Percentiles rank a stretch among this genome's conserved stretches.
Evolutionary conservation across 129 eudicot species (phyloP).

Genomic region (Flaveria brownii): DNA sequence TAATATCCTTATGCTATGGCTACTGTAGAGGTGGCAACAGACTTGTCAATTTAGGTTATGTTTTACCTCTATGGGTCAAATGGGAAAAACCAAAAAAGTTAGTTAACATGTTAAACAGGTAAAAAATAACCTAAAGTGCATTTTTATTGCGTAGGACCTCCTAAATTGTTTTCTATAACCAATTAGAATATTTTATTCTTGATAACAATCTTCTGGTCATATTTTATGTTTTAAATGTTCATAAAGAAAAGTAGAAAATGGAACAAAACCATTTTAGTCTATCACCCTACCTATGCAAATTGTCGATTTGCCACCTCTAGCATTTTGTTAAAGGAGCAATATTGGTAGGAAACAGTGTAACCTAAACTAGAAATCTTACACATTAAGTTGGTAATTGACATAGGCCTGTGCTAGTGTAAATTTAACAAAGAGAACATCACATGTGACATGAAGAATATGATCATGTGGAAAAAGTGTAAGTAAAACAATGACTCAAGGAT

Average conservation of each 20-base stretch:
- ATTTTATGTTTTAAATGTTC: neutral
- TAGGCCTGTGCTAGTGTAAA: neutral
- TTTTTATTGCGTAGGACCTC: conserved; percentile 2
- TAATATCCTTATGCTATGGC: neutral
- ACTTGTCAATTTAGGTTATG: neutral
- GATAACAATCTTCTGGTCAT: neutral
- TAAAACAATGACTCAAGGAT: neutral
- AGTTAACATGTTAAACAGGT: conserved; percentile 3
- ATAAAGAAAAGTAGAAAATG: neutral
- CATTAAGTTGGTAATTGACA: neutral
- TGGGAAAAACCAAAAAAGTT: neutral
- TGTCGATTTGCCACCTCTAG: neutral
- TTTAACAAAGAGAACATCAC: conserved; percentile 6
- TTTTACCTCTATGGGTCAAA: neutral
- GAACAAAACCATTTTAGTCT: neutral
- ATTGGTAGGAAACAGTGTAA: neutral
- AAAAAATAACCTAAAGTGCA: neutral
- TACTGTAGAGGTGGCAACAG: conserved; percentile 1
- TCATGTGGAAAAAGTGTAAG: conserved; percentile 9
- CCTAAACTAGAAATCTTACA: conserved; percentile 5
- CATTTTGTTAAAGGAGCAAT: neutral
- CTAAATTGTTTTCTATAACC: neutral
- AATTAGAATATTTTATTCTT: neutral
- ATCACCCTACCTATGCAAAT: neutral
- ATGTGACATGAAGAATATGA: neutral